These are phyloP conservation scores for Solanum neorickii DNA, from an alignment of 257 asterid genomes.

Conservation along the genomic window DNA sequence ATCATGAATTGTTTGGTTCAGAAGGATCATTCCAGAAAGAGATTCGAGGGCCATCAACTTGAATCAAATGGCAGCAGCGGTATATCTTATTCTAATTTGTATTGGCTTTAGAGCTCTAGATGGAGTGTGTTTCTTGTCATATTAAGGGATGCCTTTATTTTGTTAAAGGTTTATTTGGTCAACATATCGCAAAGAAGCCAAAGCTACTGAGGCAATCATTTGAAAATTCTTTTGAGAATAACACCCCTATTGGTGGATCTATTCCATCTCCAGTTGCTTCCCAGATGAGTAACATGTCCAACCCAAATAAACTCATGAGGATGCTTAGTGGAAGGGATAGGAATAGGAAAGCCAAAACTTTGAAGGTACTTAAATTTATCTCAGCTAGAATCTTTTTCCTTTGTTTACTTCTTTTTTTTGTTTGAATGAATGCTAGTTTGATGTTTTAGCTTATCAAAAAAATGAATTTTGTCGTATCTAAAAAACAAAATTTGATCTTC, in stretches of 20 bases:
- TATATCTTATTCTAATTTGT: slow-evolving; percentile 16
- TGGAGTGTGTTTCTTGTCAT: slow-evolving; percentile 6
- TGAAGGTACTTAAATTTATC: slow-evolving; percentile 38
- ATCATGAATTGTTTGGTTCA: slow-evolving; percentile 26
- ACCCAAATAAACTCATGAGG: slow-evolving; percentile 48
- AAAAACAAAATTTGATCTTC: slow-evolving; percentile 7
- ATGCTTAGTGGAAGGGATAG: slow-evolving; percentile 64
- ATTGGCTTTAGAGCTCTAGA: slow-evolving; percentile 2
- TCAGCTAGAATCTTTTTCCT: not conserved
- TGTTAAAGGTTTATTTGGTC: slow-evolving; percentile 70
- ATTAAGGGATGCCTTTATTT: slow-evolving; percentile 3
- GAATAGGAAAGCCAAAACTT: slow-evolving; percentile 47
- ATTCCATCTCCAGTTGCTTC: slow-evolving; percentile 64
- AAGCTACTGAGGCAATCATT: slow-evolving; percentile 53
- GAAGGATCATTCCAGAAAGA: slow-evolving; percentile 56
- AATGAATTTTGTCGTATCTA: not conserved
- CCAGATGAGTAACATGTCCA: slow-evolving; percentile 71
- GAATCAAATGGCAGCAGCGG: slow-evolving; percentile 63
- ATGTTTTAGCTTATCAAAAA: not conserved
- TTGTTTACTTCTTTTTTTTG: not conserved
- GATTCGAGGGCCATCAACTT: slow-evolving; percentile 56
- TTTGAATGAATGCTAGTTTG: not conserved
- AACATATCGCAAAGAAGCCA: slow-evolving; percentile 59
- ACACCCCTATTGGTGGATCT: slow-evolving; percentile 33
- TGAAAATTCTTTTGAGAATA: slow-evolving; percentile 48